Evolutionary conservation across 2,329 filamentous ascomycete genomes (phyloP).

Genomic region (Arachnomyces sp.): DNA sequence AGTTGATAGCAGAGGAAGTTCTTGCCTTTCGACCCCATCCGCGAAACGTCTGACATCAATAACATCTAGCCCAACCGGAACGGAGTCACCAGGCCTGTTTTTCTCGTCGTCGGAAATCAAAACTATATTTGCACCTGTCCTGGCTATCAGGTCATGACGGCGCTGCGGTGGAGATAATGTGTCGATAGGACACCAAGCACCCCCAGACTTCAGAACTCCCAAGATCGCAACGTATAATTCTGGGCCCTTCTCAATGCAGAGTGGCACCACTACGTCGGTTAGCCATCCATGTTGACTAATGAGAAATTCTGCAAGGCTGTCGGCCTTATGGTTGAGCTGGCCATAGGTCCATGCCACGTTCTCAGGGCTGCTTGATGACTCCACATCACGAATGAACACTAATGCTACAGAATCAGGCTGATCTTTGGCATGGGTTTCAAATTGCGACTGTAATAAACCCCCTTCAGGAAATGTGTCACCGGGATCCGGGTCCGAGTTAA

Average conservation of each 20-base stretch:
- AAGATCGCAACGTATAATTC: slow-evolving; percentile 35
- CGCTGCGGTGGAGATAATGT: slow-evolving; percentile 30
- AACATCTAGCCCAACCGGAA: slow-evolving; percentile 20
- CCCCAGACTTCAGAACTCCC: slow-evolving; percentile 36
- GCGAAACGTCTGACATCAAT: slow-evolving; percentile 23
- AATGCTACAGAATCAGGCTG: slow-evolving; percentile 21
- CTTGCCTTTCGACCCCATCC: neutral
- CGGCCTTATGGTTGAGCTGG: slow-evolving; percentile 29
- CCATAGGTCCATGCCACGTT: slow-evolving; percentile 26
- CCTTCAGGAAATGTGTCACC: slow-evolving; percentile 10
- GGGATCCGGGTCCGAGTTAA: slow-evolving; percentile 12
- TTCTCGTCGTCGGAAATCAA: slow-evolving; percentile 20
- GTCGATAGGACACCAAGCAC: slow-evolving; percentile 36
- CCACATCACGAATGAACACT: slow-evolving; percentile 22
- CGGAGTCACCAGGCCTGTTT: slow-evolving; percentile 16
- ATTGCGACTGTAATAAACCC: slow-evolving; percentile 20
- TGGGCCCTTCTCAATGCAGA: slow-evolving; percentile 34
- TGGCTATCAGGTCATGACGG: slow-evolving; percentile 31
- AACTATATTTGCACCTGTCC: slow-evolving; percentile 25
- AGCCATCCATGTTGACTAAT: slow-evolving; percentile 19
- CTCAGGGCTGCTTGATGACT: slow-evolving; percentile 10
- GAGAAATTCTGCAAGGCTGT: slow-evolving; percentile 24
- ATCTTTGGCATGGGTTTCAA: slow-evolving; percentile 20
- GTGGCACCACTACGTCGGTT: slow-evolving; percentile 23
- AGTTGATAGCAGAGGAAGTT: no score